Conservation (phyloP, 192 early-diverging fungal species). For the Coemansia sp. region DNA sequence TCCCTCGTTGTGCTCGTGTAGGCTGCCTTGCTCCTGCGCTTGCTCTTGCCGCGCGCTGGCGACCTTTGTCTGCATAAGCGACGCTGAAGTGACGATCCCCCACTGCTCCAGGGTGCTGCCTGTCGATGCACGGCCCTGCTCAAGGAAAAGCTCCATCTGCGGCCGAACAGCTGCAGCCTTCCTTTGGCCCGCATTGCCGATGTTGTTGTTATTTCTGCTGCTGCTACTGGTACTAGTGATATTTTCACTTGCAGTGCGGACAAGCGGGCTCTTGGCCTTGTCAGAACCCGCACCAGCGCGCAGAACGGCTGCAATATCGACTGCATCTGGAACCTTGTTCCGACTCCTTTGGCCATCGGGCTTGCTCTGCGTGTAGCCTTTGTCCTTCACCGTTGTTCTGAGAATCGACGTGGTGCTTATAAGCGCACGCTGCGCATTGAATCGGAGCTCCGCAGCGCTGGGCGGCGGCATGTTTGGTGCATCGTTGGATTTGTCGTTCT, state of each 20-base stretch:
- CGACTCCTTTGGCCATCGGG: not conserved
- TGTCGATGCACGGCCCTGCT: constrained; percentile 31
- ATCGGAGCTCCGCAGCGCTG: constrained; percentile 41
- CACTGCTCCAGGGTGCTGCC: constrained; percentile 45
- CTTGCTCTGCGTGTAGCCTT: not conserved
- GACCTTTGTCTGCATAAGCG: constrained; percentile 4
- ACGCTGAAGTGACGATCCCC: constrained; percentile 30
- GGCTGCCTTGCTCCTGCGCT: constrained; percentile 13
- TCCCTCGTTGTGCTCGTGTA: constrained; percentile 3
- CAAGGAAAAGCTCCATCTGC: constrained; percentile 15
- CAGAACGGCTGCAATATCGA: constrained; percentile 12
- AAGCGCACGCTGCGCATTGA: constrained; percentile 49
- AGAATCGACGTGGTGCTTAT: constrained; percentile 36
- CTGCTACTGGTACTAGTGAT: not conserved
- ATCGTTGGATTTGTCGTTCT: constrained; percentile 3
- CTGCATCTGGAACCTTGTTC: not conserved
- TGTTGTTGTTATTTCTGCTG: not conserved
- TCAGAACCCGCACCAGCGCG: not conserved
- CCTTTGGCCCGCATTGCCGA: not conserved
- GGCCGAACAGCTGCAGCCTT: constrained; percentile 3
- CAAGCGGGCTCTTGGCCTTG: not conserved
- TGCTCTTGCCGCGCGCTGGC: constrained; percentile 13
- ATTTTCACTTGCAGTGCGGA: not conserved
- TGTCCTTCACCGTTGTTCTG: constrained; percentile 15
- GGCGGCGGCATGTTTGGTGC: constrained; percentile 31